A percentile compares a stretch with the other conserved stretches of the same genome.
Conservation (phyloP, 225 moss, liverwort and hornwort genomes). For the Anthoceros angustus region DNA sequence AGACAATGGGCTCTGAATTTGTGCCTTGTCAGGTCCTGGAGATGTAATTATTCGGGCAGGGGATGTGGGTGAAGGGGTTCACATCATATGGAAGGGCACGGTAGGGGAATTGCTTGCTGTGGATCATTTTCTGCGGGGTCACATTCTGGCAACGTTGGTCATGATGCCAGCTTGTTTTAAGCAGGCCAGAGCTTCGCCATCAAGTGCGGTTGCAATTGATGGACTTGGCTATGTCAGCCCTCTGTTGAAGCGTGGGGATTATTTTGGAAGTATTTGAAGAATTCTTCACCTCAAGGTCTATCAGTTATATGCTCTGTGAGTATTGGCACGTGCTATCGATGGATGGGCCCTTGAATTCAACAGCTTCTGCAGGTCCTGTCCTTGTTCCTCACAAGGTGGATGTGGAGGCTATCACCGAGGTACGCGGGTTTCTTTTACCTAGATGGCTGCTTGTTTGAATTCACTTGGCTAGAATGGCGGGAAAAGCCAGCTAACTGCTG, state of each 20-base stretch:
- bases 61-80: slow-evolving; percentile 33
- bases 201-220: slow-evolving; percentile 16
- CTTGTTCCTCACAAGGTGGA: slow-evolving; percentile 38
- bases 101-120: slow-evolving; percentile 6
- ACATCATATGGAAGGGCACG: slow-evolving; percentile 33
- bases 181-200: slow-evolving; percentile 27
- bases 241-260: slow-evolving; percentile 24
- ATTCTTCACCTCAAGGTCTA: not conserved
- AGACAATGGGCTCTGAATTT: not conserved
- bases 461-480: no score
- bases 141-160: not conserved
- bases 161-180: not conserved
- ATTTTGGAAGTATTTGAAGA: slow-evolving; percentile 33
- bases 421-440: not conserved
- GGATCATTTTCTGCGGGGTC: not conserved
- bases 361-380: slow-evolving; percentile 35
- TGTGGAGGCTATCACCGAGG: slow-evolving; percentile 36
- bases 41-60: slow-evolving; percentile 31
- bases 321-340: slow-evolving; percentile 8
- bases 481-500: not conserved
- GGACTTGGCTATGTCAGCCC: slow-evolving; percentile 13
- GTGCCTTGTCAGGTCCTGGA: slow-evolving; percentile 20
- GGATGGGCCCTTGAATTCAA: slow-evolving; percentile 13
- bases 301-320: not conserved
- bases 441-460: not conserved